Evolutionary conservation across 805 yeast genomes (phyloP).

Genomic region (Kodamaea kaohsiungensis): DNA sequence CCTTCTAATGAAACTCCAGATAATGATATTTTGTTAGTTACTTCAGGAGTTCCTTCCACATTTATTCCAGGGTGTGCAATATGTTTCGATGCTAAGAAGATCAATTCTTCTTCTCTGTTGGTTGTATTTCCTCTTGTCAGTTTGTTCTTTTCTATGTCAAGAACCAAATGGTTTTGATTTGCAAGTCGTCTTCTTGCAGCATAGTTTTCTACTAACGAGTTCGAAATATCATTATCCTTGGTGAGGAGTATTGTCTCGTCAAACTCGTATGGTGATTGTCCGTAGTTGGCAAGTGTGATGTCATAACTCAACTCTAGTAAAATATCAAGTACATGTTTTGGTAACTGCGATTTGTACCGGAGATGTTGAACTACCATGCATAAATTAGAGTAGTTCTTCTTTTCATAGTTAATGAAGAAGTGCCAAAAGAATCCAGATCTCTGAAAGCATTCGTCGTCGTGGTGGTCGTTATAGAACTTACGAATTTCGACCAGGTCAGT

Average conservation of each 20-base stretch:
- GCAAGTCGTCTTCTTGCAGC: slow-evolving; percentile 25
- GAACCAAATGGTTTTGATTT: slow-evolving; percentile 19
- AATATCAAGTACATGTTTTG: slow-evolving; percentile 49
- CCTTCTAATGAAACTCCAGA: slow-evolving; percentile 5
- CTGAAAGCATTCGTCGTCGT: slow-evolving; percentile 31
- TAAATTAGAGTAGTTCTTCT: slow-evolving; percentile 45
- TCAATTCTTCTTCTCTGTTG: slow-evolving; percentile 22
- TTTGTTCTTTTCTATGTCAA: slow-evolving; percentile 16
- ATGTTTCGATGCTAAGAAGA: slow-evolving; percentile 14
- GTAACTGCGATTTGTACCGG: slow-evolving; percentile 47
- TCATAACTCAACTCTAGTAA: slow-evolving; percentile 32
- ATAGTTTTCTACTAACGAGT: slow-evolving; percentile 28
- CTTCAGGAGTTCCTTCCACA: slow-evolving; percentile 34
- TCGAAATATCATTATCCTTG: slow-evolving; percentile 24
- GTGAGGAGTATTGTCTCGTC: slow-evolving; percentile 9
- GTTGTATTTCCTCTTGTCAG: not conserved
- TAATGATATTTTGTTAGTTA: slow-evolving; percentile 27
- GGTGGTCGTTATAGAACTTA: slow-evolving; percentile 30
- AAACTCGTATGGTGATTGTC: slow-evolving; percentile 13
- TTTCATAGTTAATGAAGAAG: slow-evolving; percentile 56
- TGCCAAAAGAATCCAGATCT: slow-evolving; percentile 56
- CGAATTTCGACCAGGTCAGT: slow-evolving; percentile 15
- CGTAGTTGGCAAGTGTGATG: slow-evolving; percentile 20
- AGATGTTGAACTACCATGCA: slow-evolving; percentile 46
- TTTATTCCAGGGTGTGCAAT: slow-evolving; percentile 8